These are phyloP conservation scores for Fusarium fujikuroi DNA, from an alignment of 2,329 filamentous ascomycete genomes.

Conservation along the genomic window DNA sequence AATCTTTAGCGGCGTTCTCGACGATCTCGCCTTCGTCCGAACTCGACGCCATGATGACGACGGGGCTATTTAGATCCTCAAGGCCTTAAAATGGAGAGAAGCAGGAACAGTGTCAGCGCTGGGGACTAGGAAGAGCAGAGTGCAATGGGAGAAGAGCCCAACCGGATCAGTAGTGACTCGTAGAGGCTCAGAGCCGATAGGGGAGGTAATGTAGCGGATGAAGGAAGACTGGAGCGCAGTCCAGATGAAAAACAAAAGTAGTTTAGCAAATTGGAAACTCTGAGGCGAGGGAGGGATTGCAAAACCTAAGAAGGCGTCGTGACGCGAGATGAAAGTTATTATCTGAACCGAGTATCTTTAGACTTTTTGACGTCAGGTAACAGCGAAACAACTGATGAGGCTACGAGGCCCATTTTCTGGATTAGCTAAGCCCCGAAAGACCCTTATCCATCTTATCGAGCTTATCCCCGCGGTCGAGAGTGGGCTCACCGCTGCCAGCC, in stretches of 20 bases:
- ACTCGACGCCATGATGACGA: slow-evolving; percentile 61
- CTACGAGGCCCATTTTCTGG: slow-evolving; percentile 15
- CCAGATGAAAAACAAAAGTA: slow-evolving; percentile 6
- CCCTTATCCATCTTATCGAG: slow-evolving; percentile 38
- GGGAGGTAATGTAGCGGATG: slow-evolving; percentile 18
- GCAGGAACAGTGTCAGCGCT: slow-evolving; percentile 51
- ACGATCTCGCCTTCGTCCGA: slow-evolving; percentile 90
- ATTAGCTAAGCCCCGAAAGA: slow-evolving; percentile 42
- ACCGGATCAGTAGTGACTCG: slow-evolving; percentile 56
- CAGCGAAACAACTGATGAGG: slow-evolving; percentile 16
- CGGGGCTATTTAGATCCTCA: slow-evolving; percentile 35
- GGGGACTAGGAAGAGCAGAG: slow-evolving; percentile 42
- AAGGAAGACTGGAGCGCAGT: slow-evolving; percentile 13
- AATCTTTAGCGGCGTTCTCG: slow-evolving; percentile 72
- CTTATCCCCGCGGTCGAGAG: slow-evolving; percentile 29
- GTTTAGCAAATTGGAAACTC: neutral
- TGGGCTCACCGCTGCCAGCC: slow-evolving; percentile 27
- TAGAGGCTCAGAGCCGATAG: slow-evolving; percentile 47
- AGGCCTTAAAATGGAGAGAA: slow-evolving; percentile 31
- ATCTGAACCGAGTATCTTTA: slow-evolving; percentile 17
- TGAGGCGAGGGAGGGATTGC: neutral
- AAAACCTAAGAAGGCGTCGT: slow-evolving; percentile 7
- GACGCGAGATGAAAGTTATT: slow-evolving; percentile 10
- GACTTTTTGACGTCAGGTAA: slow-evolving; percentile 39
- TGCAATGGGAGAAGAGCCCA: slow-evolving; percentile 54